Evolutionary conservation across 164 flowering plant species (phyloP).

Genomic region (Echeveria elegans): DNA sequence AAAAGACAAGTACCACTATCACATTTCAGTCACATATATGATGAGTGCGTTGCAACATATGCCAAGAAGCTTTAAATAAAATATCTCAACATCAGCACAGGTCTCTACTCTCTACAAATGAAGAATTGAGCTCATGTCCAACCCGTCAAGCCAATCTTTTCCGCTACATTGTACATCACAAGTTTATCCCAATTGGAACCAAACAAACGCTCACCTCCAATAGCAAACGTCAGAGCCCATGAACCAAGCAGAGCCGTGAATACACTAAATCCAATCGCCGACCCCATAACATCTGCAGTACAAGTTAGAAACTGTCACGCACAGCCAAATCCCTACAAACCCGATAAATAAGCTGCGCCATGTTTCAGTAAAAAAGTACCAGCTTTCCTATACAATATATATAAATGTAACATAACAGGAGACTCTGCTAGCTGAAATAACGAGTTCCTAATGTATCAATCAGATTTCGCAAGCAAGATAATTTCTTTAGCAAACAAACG

Average conservation of each 20-base stretch:
- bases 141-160: constrained; percentile 46
- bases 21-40: neutral
- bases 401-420: too few species aligned
- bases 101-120: too few species aligned
- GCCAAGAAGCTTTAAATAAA: neutral
- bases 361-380: too few species aligned
- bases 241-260: constrained; percentile 46
- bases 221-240: constrained; percentile 79
- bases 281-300: constrained; percentile 64
- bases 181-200: constrained; percentile 66
- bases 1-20: neutral
- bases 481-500: too few species aligned
- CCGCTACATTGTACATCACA: constrained; percentile 83
- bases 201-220: constrained; percentile 75
- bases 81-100: neutral
- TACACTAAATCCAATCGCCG: constrained; percentile 58
- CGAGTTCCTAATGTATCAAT: too few species aligned
- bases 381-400: too few species aligned
- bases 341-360: too few species aligned
- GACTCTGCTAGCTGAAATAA: too few species aligned
- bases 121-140: constrained; percentile 26
- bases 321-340: neutral
- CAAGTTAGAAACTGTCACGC: too few species aligned
- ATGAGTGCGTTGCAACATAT: neutral
- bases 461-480: too few species aligned